Conservation (phyloP, 176 grass and related monocot species). For the Cenchrus purpureus region DNA sequence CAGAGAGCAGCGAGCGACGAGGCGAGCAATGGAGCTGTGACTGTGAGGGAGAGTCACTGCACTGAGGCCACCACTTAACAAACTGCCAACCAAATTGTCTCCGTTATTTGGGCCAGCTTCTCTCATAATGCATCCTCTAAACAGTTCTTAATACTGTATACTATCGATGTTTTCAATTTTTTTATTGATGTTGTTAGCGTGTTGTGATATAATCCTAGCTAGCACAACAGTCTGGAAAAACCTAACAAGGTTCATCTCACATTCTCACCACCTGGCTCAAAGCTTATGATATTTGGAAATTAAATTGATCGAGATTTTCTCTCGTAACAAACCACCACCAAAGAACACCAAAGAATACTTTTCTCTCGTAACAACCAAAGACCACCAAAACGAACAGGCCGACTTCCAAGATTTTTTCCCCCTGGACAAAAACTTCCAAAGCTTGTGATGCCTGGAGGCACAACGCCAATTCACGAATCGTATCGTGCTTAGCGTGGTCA, state of each 20-base stretch:
- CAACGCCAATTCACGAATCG: neutral
- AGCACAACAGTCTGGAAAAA: too few species aligned
- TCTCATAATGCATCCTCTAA: neutral
- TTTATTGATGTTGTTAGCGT: neutral
- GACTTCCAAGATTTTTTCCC: too few species aligned
- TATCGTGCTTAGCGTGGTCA: neutral
- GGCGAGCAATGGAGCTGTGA: neutral
- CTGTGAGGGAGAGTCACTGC: neutral
- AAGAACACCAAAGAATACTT: too few species aligned
- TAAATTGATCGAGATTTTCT: too few species aligned
- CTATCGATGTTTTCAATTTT: neutral
- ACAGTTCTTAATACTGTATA: neutral
- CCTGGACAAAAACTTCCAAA: too few species aligned
- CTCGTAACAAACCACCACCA: too few species aligned
- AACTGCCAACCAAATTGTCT: slow-evolving; percentile 36
- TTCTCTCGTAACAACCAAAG: too few species aligned
- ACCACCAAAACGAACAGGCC: too few species aligned
- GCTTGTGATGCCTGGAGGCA: neutral
- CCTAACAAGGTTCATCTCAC: too few species aligned
- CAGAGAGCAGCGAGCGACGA: slow-evolving; percentile 22
- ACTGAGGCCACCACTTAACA: slow-evolving; percentile 28
- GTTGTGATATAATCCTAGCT: neutral
- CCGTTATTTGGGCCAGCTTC: neutral
- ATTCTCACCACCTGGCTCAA: too few species aligned
- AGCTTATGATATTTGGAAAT: too few species aligned